Conservation (phyloP, 192 early-diverging fungal species). For the Backusella australiensis region DNA sequence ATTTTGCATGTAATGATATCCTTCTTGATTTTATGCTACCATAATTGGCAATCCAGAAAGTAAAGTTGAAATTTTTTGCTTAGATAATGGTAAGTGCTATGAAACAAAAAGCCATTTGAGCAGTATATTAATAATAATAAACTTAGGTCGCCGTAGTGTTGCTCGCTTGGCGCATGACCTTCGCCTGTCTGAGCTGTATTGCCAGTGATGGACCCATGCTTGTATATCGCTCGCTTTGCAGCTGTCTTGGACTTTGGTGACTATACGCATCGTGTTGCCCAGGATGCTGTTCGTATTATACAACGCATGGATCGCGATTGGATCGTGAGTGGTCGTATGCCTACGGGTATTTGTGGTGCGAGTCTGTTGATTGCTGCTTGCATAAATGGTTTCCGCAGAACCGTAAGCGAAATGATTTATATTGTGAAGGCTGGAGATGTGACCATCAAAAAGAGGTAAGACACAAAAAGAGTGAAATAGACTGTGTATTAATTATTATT, state of each 20-base stretch:
- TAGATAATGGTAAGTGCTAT: slow-evolving; percentile 42
- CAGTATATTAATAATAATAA: too few relatives aligned
- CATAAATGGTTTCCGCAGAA: slow-evolving; percentile 87
- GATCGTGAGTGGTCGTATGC: slow-evolving; percentile 86
- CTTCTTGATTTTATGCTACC: too few relatives aligned
- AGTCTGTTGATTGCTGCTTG: slow-evolving; percentile 85
- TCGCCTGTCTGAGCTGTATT: slow-evolving; percentile 46
- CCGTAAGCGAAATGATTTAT: slow-evolving; percentile 77
- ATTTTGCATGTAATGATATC: too few relatives aligned
- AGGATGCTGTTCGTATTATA: slow-evolving; percentile 80
- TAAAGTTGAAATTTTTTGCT: too few relatives aligned
- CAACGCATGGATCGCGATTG: slow-evolving; percentile 94
- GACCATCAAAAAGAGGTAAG: slow-evolving; percentile 75
- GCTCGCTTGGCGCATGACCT: slow-evolving; percentile 57
- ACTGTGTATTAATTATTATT: not conserved
- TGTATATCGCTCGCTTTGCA: slow-evolving; percentile 93
- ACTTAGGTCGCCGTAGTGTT: slow-evolving; percentile 70
- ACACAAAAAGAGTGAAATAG: too few relatives aligned
- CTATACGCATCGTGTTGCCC: slow-evolving; percentile 69
- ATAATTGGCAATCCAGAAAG: too few relatives aligned
- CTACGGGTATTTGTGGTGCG: slow-evolving; percentile 94
- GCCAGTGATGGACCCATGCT: slow-evolving; percentile 88
- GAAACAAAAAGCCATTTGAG: too few relatives aligned
- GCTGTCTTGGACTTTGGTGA: slow-evolving; percentile 89
- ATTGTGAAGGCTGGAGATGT: slow-evolving; percentile 39